phyloP scores from a whole-genome alignment of 2,329 filamentous ascomycete species.

The Diaporthe humulicola region DNA sequence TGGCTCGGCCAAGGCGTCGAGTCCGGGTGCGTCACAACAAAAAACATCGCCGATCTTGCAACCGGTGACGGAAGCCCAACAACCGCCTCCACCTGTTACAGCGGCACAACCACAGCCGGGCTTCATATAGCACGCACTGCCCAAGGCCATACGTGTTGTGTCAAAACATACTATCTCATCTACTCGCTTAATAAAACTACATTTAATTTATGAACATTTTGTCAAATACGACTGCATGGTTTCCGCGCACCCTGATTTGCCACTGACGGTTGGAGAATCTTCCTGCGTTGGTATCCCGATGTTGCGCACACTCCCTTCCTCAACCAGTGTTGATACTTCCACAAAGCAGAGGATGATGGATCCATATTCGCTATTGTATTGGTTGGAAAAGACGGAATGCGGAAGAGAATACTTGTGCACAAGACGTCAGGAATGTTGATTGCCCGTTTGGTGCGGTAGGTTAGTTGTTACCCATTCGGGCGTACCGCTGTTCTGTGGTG shows the following conservation, averaged over 20 bases:
- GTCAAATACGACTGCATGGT: background rate
- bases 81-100: slow-evolving; percentile 11
- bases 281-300: background rate
- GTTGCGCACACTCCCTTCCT: no score
- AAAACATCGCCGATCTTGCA: slow-evolving; percentile 9
- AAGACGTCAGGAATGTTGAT: background rate
- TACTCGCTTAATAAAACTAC: slow-evolving; percentile 12
- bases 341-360: background rate
- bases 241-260: background rate
- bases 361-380: background rate
- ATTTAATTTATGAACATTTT: background rate
- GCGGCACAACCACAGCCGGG: slow-evolving; percentile 31
- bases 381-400: background rate
- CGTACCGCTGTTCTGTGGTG: background rate
- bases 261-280: background rate
- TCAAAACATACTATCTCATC: background rate
- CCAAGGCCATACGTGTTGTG: background rate
- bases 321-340: background rate
- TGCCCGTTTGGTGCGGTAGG: background rate
- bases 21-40: slow-evolving; percentile 43
- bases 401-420: background rate
- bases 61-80: slow-evolving; percentile 22
- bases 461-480: background rate
- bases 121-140: slow-evolving; percentile 20
- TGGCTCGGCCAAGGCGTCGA: slow-evolving; percentile 48